Evolutionary conservation across 148 eudicot genomes (phyloP), one percentile per base, ranked within the genome.

Genomic region (Dysphania ambrosioides): DNA sequence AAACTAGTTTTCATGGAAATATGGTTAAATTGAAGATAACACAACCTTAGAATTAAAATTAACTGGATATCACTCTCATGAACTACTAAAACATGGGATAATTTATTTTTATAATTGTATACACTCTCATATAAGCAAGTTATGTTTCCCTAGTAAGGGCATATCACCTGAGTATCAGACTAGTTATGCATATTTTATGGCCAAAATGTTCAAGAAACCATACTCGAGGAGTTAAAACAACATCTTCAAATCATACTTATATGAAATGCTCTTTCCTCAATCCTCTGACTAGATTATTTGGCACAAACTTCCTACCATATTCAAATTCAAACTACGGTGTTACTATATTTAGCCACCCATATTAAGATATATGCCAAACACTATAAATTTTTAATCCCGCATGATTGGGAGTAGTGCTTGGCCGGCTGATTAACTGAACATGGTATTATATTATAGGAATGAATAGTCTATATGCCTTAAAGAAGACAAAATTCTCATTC

Each of bases 271-370:
- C n/a, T n/a, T n/a, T n/a, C n/a, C n/a, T n/a, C n/a, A n/a, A n/a
- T 74, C 36, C 61, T 56, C n/a, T 55, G 62, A 30, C 23, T 27
- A 40, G 41, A 30, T 29, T 21, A 26, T 27, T 53, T 63, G 77
- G 47, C 32, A 63, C 77, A 26, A 66, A 56, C 38, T 47, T 47
- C 53, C 31, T 51, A 24, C n/a, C 27, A 21, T 13, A 57, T 75
- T 75, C 78, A 75, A 67, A 75, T 75, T 75, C 78, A 75, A 75
- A 75, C 18, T 47, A 27, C 9, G 36, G 31, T 56, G 31, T 27
- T 56, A 66, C 10, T 35, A 29, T 35, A 26, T 36, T 18, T 21
- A 16, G 35, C 65, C 65, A 56, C 12, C 70, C 24, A 18, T 40
- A 38, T 35, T 35, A 41, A 67, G 31, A 72, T 38, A 58, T 18